Conservation (phyloP, 345 rosid species). For the Turnera subulata region DNA sequence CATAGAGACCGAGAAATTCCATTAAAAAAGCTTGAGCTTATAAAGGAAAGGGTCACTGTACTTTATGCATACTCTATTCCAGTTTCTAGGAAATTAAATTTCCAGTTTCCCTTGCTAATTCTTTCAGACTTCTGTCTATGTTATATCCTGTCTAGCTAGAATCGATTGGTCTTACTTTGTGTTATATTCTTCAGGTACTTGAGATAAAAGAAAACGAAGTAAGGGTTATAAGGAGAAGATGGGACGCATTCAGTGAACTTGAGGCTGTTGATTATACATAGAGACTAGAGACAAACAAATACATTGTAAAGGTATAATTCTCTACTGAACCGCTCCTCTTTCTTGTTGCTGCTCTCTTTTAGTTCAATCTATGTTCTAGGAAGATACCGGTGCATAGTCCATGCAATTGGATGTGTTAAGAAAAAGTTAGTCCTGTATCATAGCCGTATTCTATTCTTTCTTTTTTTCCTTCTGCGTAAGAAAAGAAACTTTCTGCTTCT, state of each 20-base stretch:
- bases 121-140: not conserved
- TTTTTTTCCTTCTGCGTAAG: too few species aligned
- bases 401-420: too few species aligned
- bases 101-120: not conserved
- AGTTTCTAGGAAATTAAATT: not conserved
- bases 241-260: conserved; percentile 42
- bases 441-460: too few species aligned
- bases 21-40: not conserved
- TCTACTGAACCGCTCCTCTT: not conserved
- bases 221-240: conserved; percentile 60
- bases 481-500: too few species aligned
- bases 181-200: conserved; percentile 51
- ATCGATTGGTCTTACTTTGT: not conserved
- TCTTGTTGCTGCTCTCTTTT: too few species aligned
- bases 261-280: conserved; percentile 50
- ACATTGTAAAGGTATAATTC: conserved; percentile 17
- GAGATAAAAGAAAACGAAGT: conserved; percentile 66
- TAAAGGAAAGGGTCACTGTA: not conserved
- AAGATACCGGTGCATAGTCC: too few species aligned
- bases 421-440: too few species aligned
- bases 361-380: too few species aligned
- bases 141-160: not conserved
- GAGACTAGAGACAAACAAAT: conserved; percentile 15
- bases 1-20: not conserved
- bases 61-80: not conserved